Conservation (phyloP, 805 yeast species). For the Phaffomyces thermotolerans region DNA sequence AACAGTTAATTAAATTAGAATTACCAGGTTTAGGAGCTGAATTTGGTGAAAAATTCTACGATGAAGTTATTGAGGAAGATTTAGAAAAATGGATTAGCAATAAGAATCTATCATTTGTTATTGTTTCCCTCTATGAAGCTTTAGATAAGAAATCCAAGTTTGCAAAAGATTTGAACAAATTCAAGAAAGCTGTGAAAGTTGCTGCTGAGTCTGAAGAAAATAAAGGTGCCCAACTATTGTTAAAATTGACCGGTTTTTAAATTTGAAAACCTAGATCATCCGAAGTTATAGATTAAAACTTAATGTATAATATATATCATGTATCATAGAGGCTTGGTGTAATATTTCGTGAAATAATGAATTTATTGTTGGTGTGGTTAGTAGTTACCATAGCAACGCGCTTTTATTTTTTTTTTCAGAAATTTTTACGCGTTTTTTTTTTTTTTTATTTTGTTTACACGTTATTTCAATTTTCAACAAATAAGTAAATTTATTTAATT, state of each 20-base stretch:
- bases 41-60: constrained; percentile 50
- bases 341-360: no score
- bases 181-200: constrained; percentile 36
- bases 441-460: no score
- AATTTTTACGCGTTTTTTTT: neutral
- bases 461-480: no score
- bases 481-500: no score
- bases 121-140: constrained; percentile 73
- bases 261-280: no score
- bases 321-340: neutral
- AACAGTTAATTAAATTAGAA: constrained; percentile 38
- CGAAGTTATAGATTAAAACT: neutral
- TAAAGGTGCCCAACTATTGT: constrained; percentile 57
- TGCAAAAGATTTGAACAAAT: constrained; percentile 44
- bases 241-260: constrained; percentile 28
- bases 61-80: constrained; percentile 46
- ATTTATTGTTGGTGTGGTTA: no score
- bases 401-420: neutral
- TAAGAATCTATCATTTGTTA: constrained; percentile 67
- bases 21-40: constrained; percentile 46
- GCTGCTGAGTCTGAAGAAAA: constrained; percentile 36
- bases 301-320: constrained; percentile 1
- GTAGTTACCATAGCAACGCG: neutral
- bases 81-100: constrained; percentile 62
- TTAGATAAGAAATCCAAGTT: constrained; percentile 43